Conservation (phyloP, 2,329 filamentous ascomycete genomes). For the Sclerotiophoma versabilis region DNA sequence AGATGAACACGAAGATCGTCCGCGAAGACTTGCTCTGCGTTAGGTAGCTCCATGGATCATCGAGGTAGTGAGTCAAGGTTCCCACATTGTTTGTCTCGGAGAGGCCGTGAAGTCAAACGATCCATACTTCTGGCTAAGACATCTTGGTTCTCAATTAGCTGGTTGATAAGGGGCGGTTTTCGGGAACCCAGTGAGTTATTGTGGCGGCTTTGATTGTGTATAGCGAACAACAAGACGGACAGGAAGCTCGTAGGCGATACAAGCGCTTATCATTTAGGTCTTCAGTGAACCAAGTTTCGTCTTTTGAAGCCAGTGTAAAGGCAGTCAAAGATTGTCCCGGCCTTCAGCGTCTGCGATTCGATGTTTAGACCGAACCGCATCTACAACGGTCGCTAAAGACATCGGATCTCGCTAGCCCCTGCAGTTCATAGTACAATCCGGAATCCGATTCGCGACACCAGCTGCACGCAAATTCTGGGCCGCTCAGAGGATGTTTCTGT, state of each 20-base stretch:
- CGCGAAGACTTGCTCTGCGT: slow-evolving; percentile 6
- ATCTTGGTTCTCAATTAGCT: neutral
- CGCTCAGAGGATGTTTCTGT: slow-evolving; percentile 7
- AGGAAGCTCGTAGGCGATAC: neutral
- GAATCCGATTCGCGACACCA: neutral
- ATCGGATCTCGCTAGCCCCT: slow-evolving; percentile 14
- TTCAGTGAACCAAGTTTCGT: neutral
- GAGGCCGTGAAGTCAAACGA: slow-evolving; percentile 10
- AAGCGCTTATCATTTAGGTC: neutral
- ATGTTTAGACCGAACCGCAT: neutral
- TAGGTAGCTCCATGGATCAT: slow-evolving; percentile 3
- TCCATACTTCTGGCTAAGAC: neutral
- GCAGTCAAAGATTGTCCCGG: neutral
- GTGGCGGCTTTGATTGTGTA: neutral
- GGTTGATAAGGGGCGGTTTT: neutral
- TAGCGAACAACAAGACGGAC: neutral
- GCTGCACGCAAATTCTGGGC: neutral
- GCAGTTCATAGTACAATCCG: slow-evolving; percentile 10
- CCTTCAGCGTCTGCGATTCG: slow-evolving; percentile 1
- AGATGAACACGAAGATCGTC: slow-evolving; percentile 4
- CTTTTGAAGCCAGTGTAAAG: neutral
- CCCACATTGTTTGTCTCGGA: slow-evolving; percentile 8
- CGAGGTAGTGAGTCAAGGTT: neutral
- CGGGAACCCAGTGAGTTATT: neutral
- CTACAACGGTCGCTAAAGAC: slow-evolving; percentile 18